These are phyloP conservation scores for Lactarius deliciosus DNA, from an alignment of 768 basidiomycete species.

Conservation along the genomic window DNA sequence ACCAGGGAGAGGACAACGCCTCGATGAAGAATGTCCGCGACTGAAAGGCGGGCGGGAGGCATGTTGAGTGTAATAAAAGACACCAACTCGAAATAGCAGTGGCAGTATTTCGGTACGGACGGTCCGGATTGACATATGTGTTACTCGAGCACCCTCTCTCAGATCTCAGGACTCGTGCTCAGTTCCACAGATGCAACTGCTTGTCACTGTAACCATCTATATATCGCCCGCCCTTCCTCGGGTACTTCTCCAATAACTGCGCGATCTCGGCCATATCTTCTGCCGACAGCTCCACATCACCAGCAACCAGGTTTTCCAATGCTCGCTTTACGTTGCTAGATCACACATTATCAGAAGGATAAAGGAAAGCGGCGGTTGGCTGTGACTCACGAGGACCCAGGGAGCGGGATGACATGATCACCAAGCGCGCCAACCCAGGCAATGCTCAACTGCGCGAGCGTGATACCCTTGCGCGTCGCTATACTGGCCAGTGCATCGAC, in stretches of 20 bases:
- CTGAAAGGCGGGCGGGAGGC: constrained; percentile 21
- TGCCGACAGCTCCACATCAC: constrained; percentile 37
- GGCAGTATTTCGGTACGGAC: not conserved
- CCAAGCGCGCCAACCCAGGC: constrained; percentile 43
- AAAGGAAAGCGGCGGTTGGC: not conserved
- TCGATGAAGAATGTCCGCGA: constrained; percentile 23
- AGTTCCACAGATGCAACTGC: constrained; percentile 36
- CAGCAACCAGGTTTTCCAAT: constrained; percentile 43
- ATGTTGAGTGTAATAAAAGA: not conserved
- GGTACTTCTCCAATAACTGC: constrained; percentile 37
- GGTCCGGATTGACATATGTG: not conserved
- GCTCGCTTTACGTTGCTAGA: constrained; percentile 42
- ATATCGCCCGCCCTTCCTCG: constrained; percentile 45
- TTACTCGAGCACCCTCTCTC: no score
- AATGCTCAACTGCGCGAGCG: constrained; percentile 41
- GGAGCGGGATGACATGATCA: constrained; percentile 46
- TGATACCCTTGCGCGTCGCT: constrained; percentile 44
- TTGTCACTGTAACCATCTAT: constrained; percentile 28
- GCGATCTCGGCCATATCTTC: constrained; percentile 43
- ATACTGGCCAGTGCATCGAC: constrained; percentile 43
- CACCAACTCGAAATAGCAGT: not conserved
- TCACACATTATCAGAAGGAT: not conserved
- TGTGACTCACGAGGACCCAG: constrained; percentile 44
- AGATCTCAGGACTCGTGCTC: not conserved
- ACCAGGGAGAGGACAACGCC: constrained; percentile 23